These are phyloP conservation scores for Combretum micranthum DNA, from an alignment of 345 rosid genomes.

Conservation along the genomic window DNA sequence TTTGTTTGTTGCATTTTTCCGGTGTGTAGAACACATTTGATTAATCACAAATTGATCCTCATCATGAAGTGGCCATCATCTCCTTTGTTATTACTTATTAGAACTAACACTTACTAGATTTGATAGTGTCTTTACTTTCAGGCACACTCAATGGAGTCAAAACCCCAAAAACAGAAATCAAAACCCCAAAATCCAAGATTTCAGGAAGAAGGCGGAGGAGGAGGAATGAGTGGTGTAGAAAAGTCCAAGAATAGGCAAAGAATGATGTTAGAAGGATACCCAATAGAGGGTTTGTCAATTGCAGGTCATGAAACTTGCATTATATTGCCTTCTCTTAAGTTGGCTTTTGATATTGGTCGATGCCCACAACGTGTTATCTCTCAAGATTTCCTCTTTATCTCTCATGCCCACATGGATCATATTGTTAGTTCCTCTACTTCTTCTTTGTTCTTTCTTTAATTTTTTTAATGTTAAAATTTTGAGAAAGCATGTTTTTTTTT, in stretches of 20 bases:
- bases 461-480: no score
- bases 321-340: slow-evolving; percentile 64
- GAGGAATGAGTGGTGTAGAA: slow-evolving; percentile 3
- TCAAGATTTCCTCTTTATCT: slow-evolving; percentile 87
- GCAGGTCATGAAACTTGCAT: slow-evolving; percentile 96
- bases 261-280: slow-evolving; percentile 55
- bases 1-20: no score
- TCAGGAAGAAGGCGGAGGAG: no score
- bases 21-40: no score
- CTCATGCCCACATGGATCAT: slow-evolving; percentile 98
- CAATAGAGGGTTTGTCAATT: slow-evolving; percentile 79
- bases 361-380: slow-evolving; percentile 89
- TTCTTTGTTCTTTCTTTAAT: background rate
- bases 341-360: slow-evolving; percentile 90
- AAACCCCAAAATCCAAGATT: no score
- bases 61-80: no score
- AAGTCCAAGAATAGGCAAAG: slow-evolving; percentile 19
- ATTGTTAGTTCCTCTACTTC: slow-evolving; percentile 38
- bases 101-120: no score
- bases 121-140: no score
- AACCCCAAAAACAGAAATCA: no score
- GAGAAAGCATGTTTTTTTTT: no score
- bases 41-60: no score
- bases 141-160: slow-evolving; percentile 3
- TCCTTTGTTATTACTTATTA: no score